Base-by-base conservation (phyloP, 1,139 yeast species). In the Kodamaea suecica region DNA sequence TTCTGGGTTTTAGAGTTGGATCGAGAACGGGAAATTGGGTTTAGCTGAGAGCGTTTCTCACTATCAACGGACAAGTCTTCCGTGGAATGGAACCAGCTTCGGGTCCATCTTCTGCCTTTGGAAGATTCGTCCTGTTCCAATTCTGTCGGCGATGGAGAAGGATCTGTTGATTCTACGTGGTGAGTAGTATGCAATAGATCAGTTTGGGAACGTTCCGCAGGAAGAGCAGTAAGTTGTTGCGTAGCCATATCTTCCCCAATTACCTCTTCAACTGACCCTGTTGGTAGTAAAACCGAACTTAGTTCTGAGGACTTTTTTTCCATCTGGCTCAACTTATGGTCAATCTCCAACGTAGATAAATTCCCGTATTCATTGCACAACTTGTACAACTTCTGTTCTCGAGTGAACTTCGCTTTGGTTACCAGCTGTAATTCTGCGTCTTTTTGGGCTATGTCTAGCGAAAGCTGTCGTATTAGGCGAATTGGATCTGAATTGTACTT, bases 371-470 rank as follows among this genome's bases (percentile, higher is more conserved):
- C 72, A 25, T 58, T 61, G 36, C 74, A 58, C 41, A 76, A 42
- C 31, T 57, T 58, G 20, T 62, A 52, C 37, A 76, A 55, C 37
- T 59, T 65, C 31, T 71, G 68, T 44, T 75, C 79, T 6, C 74
- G 52, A 21, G 56, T 57, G 37, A 72, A 71, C 38, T 60, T 59
- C 35, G 61, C 65, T 39, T 66, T 61, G 14, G 73, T 57, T 24
- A 67, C 45, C 24, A 70, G 44, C 3, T 66, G 56, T 30, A 74
- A 55, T 43, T 74, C 78, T 2, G 71, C 60, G 40, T 76, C 79
- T 29, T 75, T 63, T 27, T 61, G 59, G 1, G 77, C 73, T 38
- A 76, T 49, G 40, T 76, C 80, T 1, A 62, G 46, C 0, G 78
- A 72, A 19, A 76, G 53, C 45, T 74, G 80, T 24, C 70, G 59